These are phyloP conservation scores for Sarocladiaceae sp. DNA, from an alignment of 2,329 filamentous ascomycete species.

Conservation along the genomic window DNA sequence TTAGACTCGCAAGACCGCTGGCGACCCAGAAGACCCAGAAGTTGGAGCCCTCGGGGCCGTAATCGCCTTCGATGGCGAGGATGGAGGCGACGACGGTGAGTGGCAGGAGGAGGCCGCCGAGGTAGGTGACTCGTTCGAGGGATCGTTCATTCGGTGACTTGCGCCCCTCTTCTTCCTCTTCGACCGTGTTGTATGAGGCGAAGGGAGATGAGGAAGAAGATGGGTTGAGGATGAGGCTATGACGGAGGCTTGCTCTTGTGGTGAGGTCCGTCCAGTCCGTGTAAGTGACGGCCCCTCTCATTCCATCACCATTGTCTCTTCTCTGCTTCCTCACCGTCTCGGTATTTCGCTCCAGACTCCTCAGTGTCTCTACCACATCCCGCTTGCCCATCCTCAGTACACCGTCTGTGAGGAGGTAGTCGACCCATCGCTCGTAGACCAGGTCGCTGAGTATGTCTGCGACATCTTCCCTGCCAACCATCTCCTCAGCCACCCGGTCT, in stretches of 20 bases:
- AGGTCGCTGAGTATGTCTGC: constrained; percentile 17
- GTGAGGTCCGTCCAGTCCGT: constrained; percentile 18
- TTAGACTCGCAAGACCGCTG: constrained; percentile 29
- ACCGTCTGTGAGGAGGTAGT: constrained; percentile 14
- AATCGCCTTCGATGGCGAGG: constrained; percentile 40
- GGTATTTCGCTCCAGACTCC: constrained; percentile 20
- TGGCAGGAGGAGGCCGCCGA: constrained; percentile 42
- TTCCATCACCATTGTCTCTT: not conserved
- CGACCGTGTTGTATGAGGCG: constrained; percentile 1
- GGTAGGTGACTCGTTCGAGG: constrained; percentile 42
- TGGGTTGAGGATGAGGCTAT: constrained; percentile 5
- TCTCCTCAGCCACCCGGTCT: not conserved
- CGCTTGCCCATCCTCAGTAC: constrained; percentile 10
- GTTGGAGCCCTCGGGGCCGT: constrained; percentile 30
- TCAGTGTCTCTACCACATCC: constrained; percentile 16
- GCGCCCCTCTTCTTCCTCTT: constrained; percentile 6
- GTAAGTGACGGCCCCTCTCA: constrained; percentile 11
- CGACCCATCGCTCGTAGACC: constrained; percentile 20
- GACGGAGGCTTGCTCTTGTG: constrained; percentile 8
- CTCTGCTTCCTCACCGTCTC: constrained; percentile 12
- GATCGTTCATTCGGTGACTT: constrained; percentile 30
- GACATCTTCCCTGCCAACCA: constrained; percentile 8
- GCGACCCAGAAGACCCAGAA: constrained; percentile 47
- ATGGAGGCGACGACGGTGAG: constrained; percentile 41
- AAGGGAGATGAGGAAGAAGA: constrained; percentile 9